Conservation (phyloP, 306 rosid genomes). For the Vigna hirtella region DNA sequence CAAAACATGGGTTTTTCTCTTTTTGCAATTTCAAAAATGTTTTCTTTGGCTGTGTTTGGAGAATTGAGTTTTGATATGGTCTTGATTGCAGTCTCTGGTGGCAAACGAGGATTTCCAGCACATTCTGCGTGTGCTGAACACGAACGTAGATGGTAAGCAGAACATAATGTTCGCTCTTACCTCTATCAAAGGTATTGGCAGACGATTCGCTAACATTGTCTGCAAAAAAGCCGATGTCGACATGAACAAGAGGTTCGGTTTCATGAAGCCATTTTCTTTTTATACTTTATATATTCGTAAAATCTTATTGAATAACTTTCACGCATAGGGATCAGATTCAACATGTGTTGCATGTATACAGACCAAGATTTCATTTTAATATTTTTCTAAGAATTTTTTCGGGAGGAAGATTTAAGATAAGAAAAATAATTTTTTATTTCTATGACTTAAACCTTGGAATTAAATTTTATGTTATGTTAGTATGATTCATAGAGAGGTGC, state of each 20-base stretch:
- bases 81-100: slow-evolving; percentile 35
- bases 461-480: too few relatives aligned
- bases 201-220: slow-evolving; percentile 12
- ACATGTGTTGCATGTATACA: too few relatives aligned
- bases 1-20: background rate
- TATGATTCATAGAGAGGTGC: too few relatives aligned
- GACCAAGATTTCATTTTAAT: too few relatives aligned
- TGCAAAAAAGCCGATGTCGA: slow-evolving; percentile 33
- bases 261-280: background rate
- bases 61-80: background rate
- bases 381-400: too few relatives aligned
- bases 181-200: slow-evolving; percentile 30
- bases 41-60: background rate
- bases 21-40: background rate
- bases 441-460: too few relatives aligned
- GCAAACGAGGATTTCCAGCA: slow-evolving; percentile 54
- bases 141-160: slow-evolving; percentile 54
- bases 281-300: too few relatives aligned
- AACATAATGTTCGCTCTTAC: slow-evolving; percentile 31
- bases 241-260: slow-evolving; percentile 27
- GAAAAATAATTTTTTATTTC: too few relatives aligned
- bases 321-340: too few relatives aligned
- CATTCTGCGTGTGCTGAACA: slow-evolving; percentile 52
- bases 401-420: too few relatives aligned
- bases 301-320: too few relatives aligned